Conservation (phyloP, 2,329 filamentous ascomycete species). For the Aspergillus carbonarius region DNA sequence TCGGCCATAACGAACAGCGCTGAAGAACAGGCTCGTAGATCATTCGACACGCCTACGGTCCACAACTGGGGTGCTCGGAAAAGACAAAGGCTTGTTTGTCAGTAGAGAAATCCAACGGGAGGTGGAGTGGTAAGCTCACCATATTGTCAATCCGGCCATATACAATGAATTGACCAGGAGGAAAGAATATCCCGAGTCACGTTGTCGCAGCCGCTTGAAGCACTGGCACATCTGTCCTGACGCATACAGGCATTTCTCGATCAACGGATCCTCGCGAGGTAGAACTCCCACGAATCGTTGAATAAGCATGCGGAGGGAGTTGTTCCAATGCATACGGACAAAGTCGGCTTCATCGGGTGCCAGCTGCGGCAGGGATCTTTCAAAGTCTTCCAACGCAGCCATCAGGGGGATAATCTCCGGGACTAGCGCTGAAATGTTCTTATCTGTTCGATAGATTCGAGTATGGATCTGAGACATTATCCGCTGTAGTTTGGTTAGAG, state of each 20-base stretch:
- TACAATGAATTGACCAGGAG: conserved; percentile 97
- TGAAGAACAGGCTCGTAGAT: conserved; percentile 22
- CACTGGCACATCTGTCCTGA: conserved; percentile 24
- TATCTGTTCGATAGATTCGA: conserved; percentile 19
- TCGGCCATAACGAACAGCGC: conserved; percentile 24
- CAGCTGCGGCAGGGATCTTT: conserved; percentile 10
- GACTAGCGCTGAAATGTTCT: not conserved
- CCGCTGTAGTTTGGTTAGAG: conserved; percentile 15
- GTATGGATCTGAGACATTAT: conserved; percentile 20
- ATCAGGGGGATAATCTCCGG: conserved; percentile 16
- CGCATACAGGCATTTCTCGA: conserved; percentile 13
- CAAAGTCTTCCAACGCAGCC: conserved; percentile 13
- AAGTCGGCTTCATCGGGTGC: conserved; percentile 18
- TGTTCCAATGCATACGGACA: conserved; percentile 26
- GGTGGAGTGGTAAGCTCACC: conserved; percentile 52
- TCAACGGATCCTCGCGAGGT: conserved; percentile 8
- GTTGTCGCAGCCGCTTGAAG: conserved; percentile 76
- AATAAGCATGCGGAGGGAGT: conserved; percentile 14
- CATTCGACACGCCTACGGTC: conserved; percentile 20
- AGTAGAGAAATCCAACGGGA: conserved; percentile 64
- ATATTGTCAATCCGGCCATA: conserved; percentile 87
- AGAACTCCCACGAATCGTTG: conserved; percentile 21
- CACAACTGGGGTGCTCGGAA: conserved; percentile 21
- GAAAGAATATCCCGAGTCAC: conserved; percentile 93
- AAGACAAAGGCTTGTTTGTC: conserved; percentile 17